Evolutionary conservation across 176 grass and related monocot genomes (phyloP).

Genomic region (Raddia guianensis): DNA sequence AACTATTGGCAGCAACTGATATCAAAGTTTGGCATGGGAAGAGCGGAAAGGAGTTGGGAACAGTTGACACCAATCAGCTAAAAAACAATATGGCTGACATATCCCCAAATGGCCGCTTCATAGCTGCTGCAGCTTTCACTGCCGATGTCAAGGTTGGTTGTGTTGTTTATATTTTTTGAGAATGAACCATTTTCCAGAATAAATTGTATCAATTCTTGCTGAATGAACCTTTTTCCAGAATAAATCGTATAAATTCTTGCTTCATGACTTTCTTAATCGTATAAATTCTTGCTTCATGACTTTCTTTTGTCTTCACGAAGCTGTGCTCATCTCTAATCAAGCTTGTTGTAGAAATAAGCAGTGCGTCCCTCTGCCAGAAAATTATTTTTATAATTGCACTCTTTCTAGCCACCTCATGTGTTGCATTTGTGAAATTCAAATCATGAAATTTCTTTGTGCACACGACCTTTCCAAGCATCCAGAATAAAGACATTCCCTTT

Average conservation of each 20-base stretch:
- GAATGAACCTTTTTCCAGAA: too few species aligned
- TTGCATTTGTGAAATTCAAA: neutral
- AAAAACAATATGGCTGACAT: slow-evolving; percentile 98
- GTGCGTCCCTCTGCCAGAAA: neutral
- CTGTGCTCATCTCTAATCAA: slow-evolving; percentile 1
- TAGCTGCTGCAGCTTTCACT: slow-evolving; percentile 97
- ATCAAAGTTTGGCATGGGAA: slow-evolving; percentile 99
- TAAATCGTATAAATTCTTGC: neutral
- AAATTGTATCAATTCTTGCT: neutral
- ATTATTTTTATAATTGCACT: neutral
- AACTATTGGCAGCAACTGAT: slow-evolving; percentile 71
- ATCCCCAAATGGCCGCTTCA: slow-evolving; percentile 92
- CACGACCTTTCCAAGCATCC: neutral
- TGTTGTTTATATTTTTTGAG: slow-evolving; percentile 18
- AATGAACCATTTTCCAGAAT: neutral
- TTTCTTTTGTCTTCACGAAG: neutral
- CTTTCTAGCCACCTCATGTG: neutral
- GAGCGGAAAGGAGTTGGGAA: slow-evolving; percentile 86
- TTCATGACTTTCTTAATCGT: neutral
- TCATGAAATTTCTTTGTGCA: neutral
- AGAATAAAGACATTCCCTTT: neutral
- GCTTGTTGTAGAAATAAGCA: neutral
- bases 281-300: neutral
- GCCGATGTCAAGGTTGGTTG: slow-evolving; percentile 90
- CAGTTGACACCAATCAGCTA: slow-evolving; percentile 88